A percentile compares a stretch with the other conserved stretches of the same genome.
phyloP scores from a whole-genome alignment of 805 yeast species.

The Wickerhamia fluorescens region DNA sequence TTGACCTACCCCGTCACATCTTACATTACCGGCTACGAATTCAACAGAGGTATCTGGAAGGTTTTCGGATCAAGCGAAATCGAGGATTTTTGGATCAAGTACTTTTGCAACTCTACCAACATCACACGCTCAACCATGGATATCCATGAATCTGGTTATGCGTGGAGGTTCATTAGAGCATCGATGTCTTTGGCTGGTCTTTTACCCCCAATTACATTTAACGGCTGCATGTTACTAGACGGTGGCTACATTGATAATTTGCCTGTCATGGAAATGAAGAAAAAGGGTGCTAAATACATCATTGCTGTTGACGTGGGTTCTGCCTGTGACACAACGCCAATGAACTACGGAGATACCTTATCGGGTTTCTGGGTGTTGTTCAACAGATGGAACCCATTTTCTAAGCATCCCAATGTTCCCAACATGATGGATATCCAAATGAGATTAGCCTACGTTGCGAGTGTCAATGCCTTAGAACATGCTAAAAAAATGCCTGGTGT shows the following conservation, averaged over 20 bases:
- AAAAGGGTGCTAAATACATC: conserved; percentile 76
- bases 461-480: conserved; percentile 84
- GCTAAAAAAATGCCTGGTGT: conserved; percentile 85
- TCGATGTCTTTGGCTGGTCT: conserved; percentile 95
- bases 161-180: conserved; percentile 94
- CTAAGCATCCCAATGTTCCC: conserved; percentile 81
- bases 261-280: conserved; percentile 88
- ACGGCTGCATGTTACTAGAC: conserved; percentile 89
- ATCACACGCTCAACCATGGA: conserved; percentile 95
- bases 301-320: conserved; percentile 97
- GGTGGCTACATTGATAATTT: conserved; percentile 95
- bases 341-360: conserved; percentile 87
- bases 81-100: conserved; percentile 93
- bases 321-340: conserved; percentile 82
- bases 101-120: conserved; percentile 86
- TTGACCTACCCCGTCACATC: conserved; percentile 91
- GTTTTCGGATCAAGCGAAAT: conserved; percentile 86
- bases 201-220: conserved; percentile 79
- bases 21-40: conserved; percentile 95
- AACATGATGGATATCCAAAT: conserved; percentile 92
- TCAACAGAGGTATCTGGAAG: conserved; percentile 97
- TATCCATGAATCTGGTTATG: conserved; percentile 83
- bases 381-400: conserved; percentile 86
- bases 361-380: conserved; percentile 88
- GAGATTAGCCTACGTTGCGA: conserved; percentile 88